Conservation (phyloP, 257 asterid genomes). For the Solanum paucissectum region DNA sequence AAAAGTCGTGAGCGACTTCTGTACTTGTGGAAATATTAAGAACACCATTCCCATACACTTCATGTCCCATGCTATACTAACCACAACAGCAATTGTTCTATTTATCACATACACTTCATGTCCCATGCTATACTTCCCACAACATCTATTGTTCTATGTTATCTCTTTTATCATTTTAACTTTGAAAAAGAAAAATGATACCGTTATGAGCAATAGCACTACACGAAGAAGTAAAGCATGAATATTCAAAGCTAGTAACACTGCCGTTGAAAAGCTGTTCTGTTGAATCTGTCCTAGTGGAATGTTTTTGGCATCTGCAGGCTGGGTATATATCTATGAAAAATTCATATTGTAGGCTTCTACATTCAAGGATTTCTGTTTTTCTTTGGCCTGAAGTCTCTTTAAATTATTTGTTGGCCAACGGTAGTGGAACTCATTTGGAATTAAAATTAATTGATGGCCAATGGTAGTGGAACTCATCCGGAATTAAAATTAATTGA, state of each 20-base stretch:
- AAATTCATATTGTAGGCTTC: background rate
- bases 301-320: background rate
- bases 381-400: background rate
- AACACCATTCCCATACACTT: background rate
- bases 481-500: background rate
- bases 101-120: background rate
- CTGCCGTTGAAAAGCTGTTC: background rate
- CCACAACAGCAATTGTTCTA: background rate
- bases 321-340: background rate
- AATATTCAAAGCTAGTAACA: background rate
- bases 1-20: background rate
- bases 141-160: background rate
- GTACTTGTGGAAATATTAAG: background rate
- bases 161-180: background rate
- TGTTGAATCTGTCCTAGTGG: background rate
- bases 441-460: slow-evolving; percentile 1
- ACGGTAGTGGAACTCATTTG: background rate
- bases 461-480: background rate
- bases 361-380: background rate
- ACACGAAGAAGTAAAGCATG: background rate
- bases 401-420: background rate
- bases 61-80: background rate
- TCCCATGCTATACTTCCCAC: background rate
- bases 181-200: background rate
- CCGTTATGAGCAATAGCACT: background rate